Percentiles rank a stretch among this genome's conserved stretches.
Evolutionary conservation across 306 rosid genomes (phyloP).

Genomic region (Cucumis cinereus): DNA sequence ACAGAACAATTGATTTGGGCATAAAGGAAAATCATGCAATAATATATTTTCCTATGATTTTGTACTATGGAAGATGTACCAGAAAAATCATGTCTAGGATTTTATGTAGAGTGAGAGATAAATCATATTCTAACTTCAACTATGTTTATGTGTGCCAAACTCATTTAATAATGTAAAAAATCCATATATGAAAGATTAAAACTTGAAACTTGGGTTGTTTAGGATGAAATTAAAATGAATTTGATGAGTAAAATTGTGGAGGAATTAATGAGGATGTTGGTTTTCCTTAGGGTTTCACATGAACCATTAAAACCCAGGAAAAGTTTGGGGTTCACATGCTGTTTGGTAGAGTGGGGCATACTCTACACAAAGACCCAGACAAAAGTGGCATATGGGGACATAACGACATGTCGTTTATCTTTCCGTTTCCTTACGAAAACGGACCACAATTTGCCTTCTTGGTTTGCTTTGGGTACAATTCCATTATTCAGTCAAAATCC

Average conservation of each 20-base stretch:
- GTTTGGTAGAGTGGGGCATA: conserved; percentile 14
- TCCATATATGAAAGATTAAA: background rate
- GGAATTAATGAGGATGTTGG: background rate
- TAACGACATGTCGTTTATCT: background rate
- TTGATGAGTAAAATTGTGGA: background rate
- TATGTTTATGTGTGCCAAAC: background rate
- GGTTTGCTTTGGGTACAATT: background rate
- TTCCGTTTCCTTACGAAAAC: background rate
- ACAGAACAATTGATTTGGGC: background rate
- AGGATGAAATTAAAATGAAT: background rate
- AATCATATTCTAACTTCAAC: background rate
- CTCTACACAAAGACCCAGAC: conserved; percentile 10
- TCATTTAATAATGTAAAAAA: background rate
- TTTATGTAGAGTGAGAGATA: background rate
- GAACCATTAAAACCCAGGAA: conserved; percentile 10
- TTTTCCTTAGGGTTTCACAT: conserved; percentile 13
- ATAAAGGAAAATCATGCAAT: background rate
- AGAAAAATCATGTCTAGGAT: background rate
- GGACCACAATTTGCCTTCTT: background rate
- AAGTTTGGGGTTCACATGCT: conserved; percentile 25
- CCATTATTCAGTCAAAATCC: conserved; percentile 4
- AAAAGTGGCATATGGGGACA: conserved; percentile 6
- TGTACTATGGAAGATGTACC: conserved; percentile 5
- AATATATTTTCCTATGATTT: background rate
- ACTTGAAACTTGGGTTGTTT: background rate